These are phyloP conservation scores for Diplodia intermedia DNA, from an alignment of 2,329 filamentous ascomycete species.

Conservation along the genomic window DNA sequence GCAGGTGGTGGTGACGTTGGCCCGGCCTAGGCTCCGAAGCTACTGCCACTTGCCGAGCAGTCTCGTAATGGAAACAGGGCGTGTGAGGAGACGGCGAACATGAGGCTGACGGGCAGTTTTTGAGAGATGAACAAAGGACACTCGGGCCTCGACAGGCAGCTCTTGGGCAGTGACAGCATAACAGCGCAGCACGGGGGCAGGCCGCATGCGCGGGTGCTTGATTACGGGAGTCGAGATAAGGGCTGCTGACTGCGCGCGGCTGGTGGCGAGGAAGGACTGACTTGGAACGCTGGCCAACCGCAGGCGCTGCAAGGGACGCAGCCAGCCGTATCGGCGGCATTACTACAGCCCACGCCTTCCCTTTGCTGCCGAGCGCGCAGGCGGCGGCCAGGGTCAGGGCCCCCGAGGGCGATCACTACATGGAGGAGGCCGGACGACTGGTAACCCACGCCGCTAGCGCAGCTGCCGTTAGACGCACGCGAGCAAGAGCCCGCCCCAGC, in stretches of 20 bases:
- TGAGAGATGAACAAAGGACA: slow-evolving; percentile 25
- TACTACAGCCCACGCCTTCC: neutral
- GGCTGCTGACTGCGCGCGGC: neutral
- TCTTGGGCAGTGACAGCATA: slow-evolving; percentile 5
- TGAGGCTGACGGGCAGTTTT: slow-evolving; percentile 34
- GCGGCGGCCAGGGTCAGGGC: neutral
- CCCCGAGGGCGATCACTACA: neutral
- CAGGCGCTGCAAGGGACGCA: slow-evolving; percentile 27
- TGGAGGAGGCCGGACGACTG: slow-evolving; percentile 11
- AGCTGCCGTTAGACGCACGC: slow-evolving; percentile 13
- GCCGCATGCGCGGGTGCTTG: slow-evolving; percentile 14
- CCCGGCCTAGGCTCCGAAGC: slow-evolving; percentile 25
- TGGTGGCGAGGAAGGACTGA: slow-evolving; percentile 10
- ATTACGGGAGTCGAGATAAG: slow-evolving; percentile 16
- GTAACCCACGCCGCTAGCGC: slow-evolving; percentile 8
- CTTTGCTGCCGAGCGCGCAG: neutral
- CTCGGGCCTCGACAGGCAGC: neutral
- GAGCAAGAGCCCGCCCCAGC: slow-evolving; percentile 5
- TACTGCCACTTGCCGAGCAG: slow-evolving; percentile 31
- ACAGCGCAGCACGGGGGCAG: slow-evolving; percentile 1
- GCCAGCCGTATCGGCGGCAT: slow-evolving; percentile 18
- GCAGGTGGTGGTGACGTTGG: slow-evolving; percentile 29
- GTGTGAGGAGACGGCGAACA: neutral
- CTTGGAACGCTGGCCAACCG: neutral
- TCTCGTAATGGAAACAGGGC: slow-evolving; percentile 32